A percentile compares a stretch with the other conserved stretches of the same genome.
These are phyloP conservation scores for Adenanthera pavonina DNA, from an alignment of 306 rosid genomes.

Conservation along the genomic window DNA sequence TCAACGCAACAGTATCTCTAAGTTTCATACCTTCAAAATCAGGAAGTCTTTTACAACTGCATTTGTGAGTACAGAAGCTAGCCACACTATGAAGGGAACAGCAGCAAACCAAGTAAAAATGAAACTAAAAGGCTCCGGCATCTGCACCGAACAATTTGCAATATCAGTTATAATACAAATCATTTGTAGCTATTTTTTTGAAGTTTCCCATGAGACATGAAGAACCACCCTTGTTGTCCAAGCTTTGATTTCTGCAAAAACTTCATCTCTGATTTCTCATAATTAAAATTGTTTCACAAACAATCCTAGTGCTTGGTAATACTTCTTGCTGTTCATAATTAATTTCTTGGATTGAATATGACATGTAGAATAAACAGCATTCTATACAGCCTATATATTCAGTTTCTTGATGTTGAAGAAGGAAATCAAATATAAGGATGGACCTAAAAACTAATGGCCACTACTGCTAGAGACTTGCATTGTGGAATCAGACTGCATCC, in stretches of 20 bases:
- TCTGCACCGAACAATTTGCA: conserved; percentile 60
- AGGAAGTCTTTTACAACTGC: conserved; percentile 77
- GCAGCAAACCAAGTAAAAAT: conserved; percentile 99
- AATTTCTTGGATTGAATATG: conserved; percentile 7
- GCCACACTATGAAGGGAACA: conserved; percentile 79
- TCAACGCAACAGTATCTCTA: not conserved
- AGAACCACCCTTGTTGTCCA: conserved; percentile 21
- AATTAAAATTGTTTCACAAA: conserved; percentile 2
- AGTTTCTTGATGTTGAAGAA: conserved; percentile 9
- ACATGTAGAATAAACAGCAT: conserved; percentile 7
- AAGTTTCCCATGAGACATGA: conserved; percentile 10
- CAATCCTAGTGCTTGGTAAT: not conserved
- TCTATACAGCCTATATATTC: not conserved
- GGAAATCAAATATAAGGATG: conserved; percentile 11
- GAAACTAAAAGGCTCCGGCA: conserved; percentile 94
- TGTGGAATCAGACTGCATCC: conserved; percentile 31
- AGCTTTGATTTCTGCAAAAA: conserved; percentile 9
- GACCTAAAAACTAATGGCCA: conserved; percentile 14
- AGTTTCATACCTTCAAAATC: conserved; percentile 77
- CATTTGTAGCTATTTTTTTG: not conserved
- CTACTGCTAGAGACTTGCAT: not conserved
- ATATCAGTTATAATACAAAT: too few species aligned
- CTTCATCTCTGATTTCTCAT: conserved; percentile 11
- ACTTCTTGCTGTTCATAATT: not conserved
- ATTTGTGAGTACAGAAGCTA: conserved; percentile 73